These are phyloP conservation scores for Leishmania tarentolae DNA, from an alignment of 208 protist genomes.

Conservation along the genomic window DNA sequence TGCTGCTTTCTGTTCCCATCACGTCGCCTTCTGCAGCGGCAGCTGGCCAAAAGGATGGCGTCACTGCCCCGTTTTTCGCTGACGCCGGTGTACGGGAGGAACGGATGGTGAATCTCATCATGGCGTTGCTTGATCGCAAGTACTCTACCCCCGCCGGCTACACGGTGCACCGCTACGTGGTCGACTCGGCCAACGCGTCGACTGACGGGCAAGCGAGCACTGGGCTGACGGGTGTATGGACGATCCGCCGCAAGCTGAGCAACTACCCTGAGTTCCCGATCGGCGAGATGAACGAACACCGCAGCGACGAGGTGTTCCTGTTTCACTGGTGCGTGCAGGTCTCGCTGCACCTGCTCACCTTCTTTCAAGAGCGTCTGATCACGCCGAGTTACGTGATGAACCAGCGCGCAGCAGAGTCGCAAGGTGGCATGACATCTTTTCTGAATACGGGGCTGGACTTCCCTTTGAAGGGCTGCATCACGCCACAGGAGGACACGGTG, in stretches of 20 bases:
- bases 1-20: constrained; percentile 30
- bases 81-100: constrained; percentile 31
- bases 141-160: constrained; percentile 36
- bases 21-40: neutral
- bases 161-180: constrained; percentile 32
- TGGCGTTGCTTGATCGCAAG: constrained; percentile 44
- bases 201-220: neutral
- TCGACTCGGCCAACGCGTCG: constrained; percentile 18
- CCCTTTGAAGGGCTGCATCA: constrained; percentile 57
- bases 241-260: constrained; percentile 33
- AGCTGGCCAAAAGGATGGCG: neutral
- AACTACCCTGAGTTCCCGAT: constrained; percentile 61
- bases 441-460: constrained; percentile 17
- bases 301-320: constrained; percentile 76
- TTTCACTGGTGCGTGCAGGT: constrained; percentile 86
- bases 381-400: constrained; percentile 72
- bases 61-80: constrained; percentile 8
- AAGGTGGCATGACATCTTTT: constrained; percentile 11
- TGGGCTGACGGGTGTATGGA: constrained; percentile 32
- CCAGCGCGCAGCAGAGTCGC: constrained; percentile 38
- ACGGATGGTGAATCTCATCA: constrained; percentile 39
- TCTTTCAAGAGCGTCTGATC: constrained; percentile 83
- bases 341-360: constrained; percentile 68
- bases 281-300: constrained; percentile 45
- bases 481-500: constrained; percentile 69